Percentiles rank a stretch among this genome's conserved stretches.
Conservation (phyloP, 2,329 filamentous ascomycete species). For the Fusarium torulosum region DNA sequence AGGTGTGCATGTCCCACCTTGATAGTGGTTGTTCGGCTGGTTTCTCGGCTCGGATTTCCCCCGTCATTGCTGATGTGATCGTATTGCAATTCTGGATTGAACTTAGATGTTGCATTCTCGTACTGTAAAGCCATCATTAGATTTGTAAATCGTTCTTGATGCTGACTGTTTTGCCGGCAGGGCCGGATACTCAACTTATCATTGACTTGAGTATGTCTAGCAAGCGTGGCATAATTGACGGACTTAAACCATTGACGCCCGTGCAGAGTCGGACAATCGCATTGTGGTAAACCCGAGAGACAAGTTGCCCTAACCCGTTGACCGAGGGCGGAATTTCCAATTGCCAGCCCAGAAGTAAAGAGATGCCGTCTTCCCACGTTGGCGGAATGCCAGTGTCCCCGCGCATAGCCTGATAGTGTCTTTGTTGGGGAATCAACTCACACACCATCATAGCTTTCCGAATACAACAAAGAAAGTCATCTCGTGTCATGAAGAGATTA, state of each 20-base stretch:
- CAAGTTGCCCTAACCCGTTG: constrained; percentile 1
- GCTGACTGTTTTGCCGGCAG: constrained; percentile 31
- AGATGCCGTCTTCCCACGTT: constrained; percentile 12
- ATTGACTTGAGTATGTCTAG: neutral
- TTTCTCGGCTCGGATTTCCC: constrained; percentile 31
- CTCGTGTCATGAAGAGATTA: constrained; percentile 29
- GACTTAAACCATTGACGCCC: too few relatives aligned
- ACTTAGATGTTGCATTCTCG: neutral
- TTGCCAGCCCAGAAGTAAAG: constrained; percentile 4
- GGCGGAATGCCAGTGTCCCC: constrained; percentile 17
- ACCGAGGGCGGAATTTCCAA: constrained; percentile 4
- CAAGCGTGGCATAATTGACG: neutral
- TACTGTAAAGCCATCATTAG: neutral
- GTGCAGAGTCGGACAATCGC: neutral
- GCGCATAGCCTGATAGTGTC: constrained; percentile 10
- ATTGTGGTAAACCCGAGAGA: constrained; percentile 2
- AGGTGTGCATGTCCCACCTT: constrained; percentile 19
- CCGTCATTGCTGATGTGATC: constrained; percentile 43
- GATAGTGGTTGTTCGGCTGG: constrained; percentile 26
- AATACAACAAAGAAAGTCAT: constrained; percentile 17
- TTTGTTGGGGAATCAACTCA: constrained; percentile 20
- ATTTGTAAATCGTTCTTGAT: constrained; percentile 1
- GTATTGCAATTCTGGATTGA: constrained; percentile 9
- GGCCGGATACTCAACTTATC: constrained; percentile 8
- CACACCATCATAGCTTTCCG: constrained; percentile 19